Conservation (phyloP, 768 basidiomycete genomes). For the Termitomyces sp. region DNA sequence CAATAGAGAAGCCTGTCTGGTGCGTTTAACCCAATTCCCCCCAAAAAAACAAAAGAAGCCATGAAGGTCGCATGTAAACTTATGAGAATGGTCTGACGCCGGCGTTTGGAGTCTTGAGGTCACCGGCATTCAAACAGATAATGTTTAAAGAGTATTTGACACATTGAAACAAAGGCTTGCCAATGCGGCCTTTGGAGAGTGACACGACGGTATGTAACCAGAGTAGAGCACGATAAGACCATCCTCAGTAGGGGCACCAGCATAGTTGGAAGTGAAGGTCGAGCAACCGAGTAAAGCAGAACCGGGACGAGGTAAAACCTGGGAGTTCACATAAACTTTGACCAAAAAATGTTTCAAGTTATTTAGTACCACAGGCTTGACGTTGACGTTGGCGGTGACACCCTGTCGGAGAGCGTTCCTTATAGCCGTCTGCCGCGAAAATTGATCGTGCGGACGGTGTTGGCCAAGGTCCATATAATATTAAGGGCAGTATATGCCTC, state of each 20-base stretch:
- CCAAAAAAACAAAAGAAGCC: not conserved
- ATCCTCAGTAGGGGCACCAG: constrained; percentile 36
- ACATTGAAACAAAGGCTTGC: not conserved
- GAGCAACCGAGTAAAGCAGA: constrained; percentile 48
- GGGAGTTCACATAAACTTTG: not conserved
- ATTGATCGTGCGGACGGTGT: constrained; percentile 39
- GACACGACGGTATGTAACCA: constrained; percentile 37
- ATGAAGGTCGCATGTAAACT: not conserved
- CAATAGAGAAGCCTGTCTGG: not conserved
- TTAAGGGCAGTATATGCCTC: constrained; percentile 32
- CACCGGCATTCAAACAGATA: not conserved
- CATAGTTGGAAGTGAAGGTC: constrained; percentile 45
- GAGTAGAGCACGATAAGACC: constrained; percentile 42
- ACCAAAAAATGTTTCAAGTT: not conserved
- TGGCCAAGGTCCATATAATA: constrained; percentile 34
- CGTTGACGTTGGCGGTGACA: constrained; percentile 34
- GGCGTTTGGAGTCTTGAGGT: not conserved
- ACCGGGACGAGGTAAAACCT: constrained; percentile 33
- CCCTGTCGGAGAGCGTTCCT: constrained; percentile 41
- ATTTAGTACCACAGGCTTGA: constrained; percentile 45
- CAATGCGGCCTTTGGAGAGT: not conserved
- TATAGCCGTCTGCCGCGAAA: constrained; percentile 36
- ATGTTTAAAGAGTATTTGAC: not conserved
- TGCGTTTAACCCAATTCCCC: not conserved
- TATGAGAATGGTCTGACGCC: not conserved